phyloP scores from a whole-genome alignment of 129 eudicot genomes.

The Kitagawia praeruptora region DNA sequence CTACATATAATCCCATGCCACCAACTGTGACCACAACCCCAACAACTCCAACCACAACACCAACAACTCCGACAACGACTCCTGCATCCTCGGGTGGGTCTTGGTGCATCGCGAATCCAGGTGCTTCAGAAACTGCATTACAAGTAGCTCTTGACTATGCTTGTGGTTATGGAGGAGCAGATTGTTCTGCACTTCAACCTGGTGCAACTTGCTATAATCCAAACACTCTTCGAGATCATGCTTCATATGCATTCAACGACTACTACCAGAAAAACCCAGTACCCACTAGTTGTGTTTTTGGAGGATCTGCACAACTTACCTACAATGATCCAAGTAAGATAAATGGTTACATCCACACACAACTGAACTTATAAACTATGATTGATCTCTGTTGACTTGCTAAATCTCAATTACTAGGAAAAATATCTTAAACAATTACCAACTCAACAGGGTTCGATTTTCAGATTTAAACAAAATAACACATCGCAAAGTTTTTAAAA shows the following conservation, averaged over 20 bases:
- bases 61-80: constrained; percentile 20
- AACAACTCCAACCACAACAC: constrained; percentile 16
- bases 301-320: constrained; percentile 84
- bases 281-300: constrained; percentile 74
- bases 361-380: background rate
- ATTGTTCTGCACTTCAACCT: constrained; percentile 76
- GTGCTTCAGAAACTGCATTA: constrained; percentile 73
- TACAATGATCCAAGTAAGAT: constrained; percentile 85
- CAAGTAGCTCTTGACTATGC: constrained; percentile 95
- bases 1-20: constrained; percentile 22
- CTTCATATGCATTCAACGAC: constrained; percentile 5
- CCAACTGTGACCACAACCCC: constrained; percentile 20
- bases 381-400: background rate
- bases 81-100: constrained; percentile 48
- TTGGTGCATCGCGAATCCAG: constrained; percentile 81
- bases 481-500: background rate
- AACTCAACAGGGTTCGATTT: background rate
- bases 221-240: constrained; percentile 2
- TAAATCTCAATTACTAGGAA: background rate
- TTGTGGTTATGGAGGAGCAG: constrained; percentile 98
- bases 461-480: background rate
- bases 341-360: background rate
- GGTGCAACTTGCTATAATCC: constrained; percentile 26
- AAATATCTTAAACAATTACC: background rate
- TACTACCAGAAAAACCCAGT: constrained; percentile 3